Evolutionary conservation across 1,139 yeast species (phyloP).

Genomic region (Pichia inconspicua): DNA sequence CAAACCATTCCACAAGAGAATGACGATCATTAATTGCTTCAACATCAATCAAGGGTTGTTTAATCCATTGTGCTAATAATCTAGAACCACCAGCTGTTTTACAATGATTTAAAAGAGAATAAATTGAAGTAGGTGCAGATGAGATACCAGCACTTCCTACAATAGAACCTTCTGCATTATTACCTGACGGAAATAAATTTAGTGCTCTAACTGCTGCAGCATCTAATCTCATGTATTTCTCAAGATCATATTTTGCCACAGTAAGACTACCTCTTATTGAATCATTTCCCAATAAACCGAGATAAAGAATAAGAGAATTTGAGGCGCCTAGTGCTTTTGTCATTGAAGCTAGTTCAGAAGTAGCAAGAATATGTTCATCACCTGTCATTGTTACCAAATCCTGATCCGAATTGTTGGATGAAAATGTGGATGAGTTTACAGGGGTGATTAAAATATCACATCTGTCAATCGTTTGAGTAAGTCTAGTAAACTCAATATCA

Average conservation of each 20-base stretch:
- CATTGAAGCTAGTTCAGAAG: conserved; percentile 40
- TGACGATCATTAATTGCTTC: conserved; percentile 61
- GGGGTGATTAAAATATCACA: conserved; percentile 69
- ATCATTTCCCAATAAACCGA: conserved; percentile 52
- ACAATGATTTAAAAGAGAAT: conserved; percentile 79
- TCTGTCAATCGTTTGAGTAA: conserved; percentile 59
- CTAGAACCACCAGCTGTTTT: conserved; percentile 82
- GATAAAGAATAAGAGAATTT: conserved; percentile 57
- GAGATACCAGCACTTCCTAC: conserved; percentile 2
- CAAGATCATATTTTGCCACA: conserved; percentile 59
- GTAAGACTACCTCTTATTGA: conserved; percentile 45
- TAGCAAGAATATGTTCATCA: conserved; percentile 49
- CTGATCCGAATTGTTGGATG: conserved; percentile 57
- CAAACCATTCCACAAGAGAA: conserved; percentile 57
- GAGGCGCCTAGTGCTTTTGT: conserved; percentile 41
- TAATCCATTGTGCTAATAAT: conserved; percentile 84
- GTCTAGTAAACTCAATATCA: conserved; percentile 37
- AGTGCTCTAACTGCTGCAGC: conserved; percentile 84
- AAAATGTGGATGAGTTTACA: conserved; percentile 49
- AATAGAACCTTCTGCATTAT: conserved; percentile 24
- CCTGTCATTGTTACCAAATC: conserved; percentile 62
- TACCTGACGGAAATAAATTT: conserved; percentile 62
- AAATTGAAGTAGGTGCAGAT: conserved; percentile 53
- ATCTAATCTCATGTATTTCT: conserved; percentile 80
- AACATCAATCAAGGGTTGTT: conserved; percentile 77